Conservation (phyloP, 2,329 filamentous ascomycete species). For the Aspergillus quadricinctus region DNA sequence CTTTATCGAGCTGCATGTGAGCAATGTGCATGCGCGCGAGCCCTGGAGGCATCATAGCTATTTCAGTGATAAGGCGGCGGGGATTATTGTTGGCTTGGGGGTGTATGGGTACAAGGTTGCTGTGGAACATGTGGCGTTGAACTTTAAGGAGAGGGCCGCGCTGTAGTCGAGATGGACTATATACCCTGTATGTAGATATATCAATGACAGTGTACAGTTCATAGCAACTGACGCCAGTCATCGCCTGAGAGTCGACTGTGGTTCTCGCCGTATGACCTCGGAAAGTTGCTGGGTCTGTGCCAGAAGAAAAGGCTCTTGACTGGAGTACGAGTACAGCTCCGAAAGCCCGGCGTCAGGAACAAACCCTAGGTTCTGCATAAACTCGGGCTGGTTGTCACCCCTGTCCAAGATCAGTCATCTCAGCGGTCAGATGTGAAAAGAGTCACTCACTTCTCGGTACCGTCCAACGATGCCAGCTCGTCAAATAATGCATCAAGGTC, state of each 20-base stretch:
- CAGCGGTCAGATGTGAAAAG: constrained; percentile 3
- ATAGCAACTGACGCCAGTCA: too few species aligned
- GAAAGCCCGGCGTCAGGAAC: constrained; percentile 33
- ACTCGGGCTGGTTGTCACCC: constrained; percentile 32
- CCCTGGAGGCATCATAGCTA: constrained; percentile 65
- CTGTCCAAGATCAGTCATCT: constrained; percentile 13
- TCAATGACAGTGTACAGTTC: too few species aligned
- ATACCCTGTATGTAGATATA: too few species aligned
- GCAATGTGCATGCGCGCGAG: constrained; percentile 70
- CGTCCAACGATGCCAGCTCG: constrained; percentile 55
- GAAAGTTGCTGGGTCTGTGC: constrained; percentile 27
- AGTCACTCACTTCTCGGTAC: constrained; percentile 42
- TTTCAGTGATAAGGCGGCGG: constrained; percentile 69
- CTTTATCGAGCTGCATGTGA: constrained; percentile 74
- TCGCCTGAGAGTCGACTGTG: too few species aligned
- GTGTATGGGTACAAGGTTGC: constrained; percentile 59
- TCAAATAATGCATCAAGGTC: constrained; percentile 52
- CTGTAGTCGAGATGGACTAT: too few species aligned
- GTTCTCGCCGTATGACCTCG: constrained; percentile 16
- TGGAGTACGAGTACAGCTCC: constrained; percentile 33
- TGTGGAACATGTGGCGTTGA: constrained; percentile 48
- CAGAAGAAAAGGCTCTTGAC: constrained; percentile 32
- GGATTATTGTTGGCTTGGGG: constrained; percentile 67
- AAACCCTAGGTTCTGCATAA: constrained; percentile 38
- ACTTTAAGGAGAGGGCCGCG: constrained; percentile 28